A percentile compares a stretch with the other conserved stretches of the same genome.
Evolutionary conservation across 345 rosid genomes (phyloP).

Genomic region (Balakata baccata): DNA sequence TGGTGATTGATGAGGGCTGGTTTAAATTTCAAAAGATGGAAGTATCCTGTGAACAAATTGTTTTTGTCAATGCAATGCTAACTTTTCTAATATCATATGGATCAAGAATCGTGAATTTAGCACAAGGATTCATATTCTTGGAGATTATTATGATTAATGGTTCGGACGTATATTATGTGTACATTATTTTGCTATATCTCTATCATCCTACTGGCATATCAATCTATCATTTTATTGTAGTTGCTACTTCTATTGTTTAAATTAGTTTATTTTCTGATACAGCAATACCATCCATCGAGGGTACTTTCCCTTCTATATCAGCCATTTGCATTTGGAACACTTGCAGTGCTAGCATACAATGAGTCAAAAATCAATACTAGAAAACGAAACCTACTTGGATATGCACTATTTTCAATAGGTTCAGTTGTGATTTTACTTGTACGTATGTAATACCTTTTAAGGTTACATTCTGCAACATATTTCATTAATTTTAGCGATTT

Average conservation of each 20-base stretch:
- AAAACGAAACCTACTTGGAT: constrained; percentile 62
- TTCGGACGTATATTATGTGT: too few species aligned
- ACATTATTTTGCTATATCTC: neutral
- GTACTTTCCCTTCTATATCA: constrained; percentile 79
- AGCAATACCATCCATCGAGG: constrained; percentile 75
- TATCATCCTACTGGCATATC: neutral
- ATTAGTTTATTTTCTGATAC: constrained; percentile 14
- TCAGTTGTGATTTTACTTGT: constrained; percentile 64
- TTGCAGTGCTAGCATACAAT: constrained; percentile 51
- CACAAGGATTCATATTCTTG: too few species aligned
- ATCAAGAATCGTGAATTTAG: too few species aligned
- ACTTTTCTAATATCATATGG: too few species aligned
- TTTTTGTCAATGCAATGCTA: too few species aligned
- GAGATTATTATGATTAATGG: too few species aligned
- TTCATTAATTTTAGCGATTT: neutral
- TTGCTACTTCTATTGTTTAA: too few species aligned
- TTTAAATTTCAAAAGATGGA: too few species aligned
- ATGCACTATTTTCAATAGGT: constrained; percentile 48
- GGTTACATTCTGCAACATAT: neutral
- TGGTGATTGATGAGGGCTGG: too few species aligned
- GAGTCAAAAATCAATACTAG: constrained; percentile 74
- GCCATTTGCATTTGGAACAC: constrained; percentile 60
- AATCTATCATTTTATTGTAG: too few species aligned
- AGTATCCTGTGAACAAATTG: too few species aligned
- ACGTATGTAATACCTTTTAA: constrained; percentile 29